Evolutionary conservation across 1,284 basidiomycete species (phyloP), one percentile per base, ranked within the genome.

Genomic region (Phaffia rhodozyma): DNA sequence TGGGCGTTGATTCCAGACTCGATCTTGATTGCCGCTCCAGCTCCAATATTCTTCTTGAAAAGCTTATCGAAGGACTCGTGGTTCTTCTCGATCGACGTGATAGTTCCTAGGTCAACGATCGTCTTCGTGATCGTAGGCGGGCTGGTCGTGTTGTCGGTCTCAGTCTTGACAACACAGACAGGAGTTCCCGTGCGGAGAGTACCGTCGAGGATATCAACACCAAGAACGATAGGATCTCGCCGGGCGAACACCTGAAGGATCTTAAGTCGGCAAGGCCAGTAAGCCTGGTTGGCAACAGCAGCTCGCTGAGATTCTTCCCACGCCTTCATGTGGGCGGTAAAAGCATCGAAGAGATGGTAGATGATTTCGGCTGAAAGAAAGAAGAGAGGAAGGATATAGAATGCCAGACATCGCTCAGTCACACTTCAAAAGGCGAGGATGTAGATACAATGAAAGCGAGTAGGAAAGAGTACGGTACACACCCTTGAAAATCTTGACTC

Each of bases 321-420:
- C 77, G 93, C 89, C 66, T 83, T 82, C 75, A 96, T 94, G 78
- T 98, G 97, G n/a, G 86, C 89, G 57, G 86, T 97, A 79, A 98
- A 98, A 30, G 91, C 85, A 74, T 98, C 96, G 75, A 98, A 97
- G 64, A 99, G 79, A 75, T 98, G 96, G 77, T 99, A 99, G 72
- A 99, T 98, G 75, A 98, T 97, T 72, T 92, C 90, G 69, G 91
- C 91, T 89, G 72, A 20, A 65, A 29, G 52, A n/a, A 55, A 48
- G 18, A 25, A 21, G 11, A 30, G n/a, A 1, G 18, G 25, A 27
- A 2, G 18, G 30, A 53, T 2, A 53, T 27, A 2, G 52, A 53
- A 53, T 5, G 52, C 18, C 52, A 53, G 18, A 5, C 16, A 11
- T 43, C 16, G 38, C 5, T 16, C 38, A 11, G 38, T 9, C 13